Percentiles rank a stretch among this genome's conserved stretches.
Evolutionary conservation across 768 basidiomycete genomes (phyloP).

Genomic region (Sistotremastrum suecicum): DNA sequence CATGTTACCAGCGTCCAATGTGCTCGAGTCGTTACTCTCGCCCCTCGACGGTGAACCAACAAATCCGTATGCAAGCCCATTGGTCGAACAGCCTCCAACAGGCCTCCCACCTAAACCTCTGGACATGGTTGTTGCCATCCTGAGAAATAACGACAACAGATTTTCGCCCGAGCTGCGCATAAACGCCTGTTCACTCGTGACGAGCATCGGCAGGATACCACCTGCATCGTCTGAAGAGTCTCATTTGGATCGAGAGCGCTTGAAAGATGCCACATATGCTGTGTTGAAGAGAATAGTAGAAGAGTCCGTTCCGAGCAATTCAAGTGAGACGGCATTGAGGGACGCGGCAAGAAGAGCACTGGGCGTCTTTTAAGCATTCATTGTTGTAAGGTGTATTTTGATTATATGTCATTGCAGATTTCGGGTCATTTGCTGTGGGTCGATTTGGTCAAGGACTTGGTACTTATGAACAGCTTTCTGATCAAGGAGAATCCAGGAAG

Average conservation of each 20-base stretch:
- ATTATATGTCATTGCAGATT: background rate
- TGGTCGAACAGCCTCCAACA: conserved; percentile 30
- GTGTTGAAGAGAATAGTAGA: conserved; percentile 25
- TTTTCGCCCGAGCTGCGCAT: conserved; percentile 66
- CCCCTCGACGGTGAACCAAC: conserved; percentile 24
- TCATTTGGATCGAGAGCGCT: conserved; percentile 19
- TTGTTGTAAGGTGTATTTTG: background rate
- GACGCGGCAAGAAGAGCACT: background rate
- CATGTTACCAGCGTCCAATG: conserved; percentile 37
- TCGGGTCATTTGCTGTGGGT: no score
- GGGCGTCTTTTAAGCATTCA: background rate
- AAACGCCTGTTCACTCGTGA: conserved; percentile 62
- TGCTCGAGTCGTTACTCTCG: conserved; percentile 46
- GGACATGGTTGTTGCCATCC: conserved; percentile 51
- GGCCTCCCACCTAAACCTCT: conserved; percentile 36
- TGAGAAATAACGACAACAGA: conserved; percentile 33
- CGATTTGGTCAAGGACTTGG: no score
- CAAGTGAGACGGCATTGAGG: background rate
- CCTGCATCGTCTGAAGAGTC: conserved; percentile 26
- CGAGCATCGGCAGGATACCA: conserved; percentile 43
- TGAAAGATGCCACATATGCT: conserved; percentile 38
- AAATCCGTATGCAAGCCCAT: conserved; percentile 17
- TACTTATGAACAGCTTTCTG: no score
- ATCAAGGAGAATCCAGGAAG: no score
- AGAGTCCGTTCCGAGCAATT: conserved; percentile 24